These are phyloP conservation scores for Penicillium canariense DNA, from an alignment of 495 filamentous ascomycete genomes.

Conservation along the genomic window DNA sequence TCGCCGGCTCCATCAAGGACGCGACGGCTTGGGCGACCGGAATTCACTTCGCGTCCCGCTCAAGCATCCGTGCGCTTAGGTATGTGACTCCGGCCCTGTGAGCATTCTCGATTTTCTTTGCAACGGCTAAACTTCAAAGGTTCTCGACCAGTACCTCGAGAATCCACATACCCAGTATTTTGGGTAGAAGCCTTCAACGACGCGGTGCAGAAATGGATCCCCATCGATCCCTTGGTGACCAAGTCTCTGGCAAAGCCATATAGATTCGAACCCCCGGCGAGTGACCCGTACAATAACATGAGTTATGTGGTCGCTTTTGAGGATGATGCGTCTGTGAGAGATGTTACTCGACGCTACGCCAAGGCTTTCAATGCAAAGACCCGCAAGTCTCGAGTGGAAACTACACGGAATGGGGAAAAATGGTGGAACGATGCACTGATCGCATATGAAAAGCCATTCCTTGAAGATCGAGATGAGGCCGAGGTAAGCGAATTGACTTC, in stretches of 20 bases:
- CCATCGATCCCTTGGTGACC: slow-evolving; percentile 83
- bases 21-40: slow-evolving; percentile 45
- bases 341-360: slow-evolving; percentile 78
- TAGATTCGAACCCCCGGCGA: slow-evolving; percentile 77
- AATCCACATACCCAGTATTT: slow-evolving; percentile 74
- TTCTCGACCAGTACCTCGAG: slow-evolving; percentile 21
- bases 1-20: slow-evolving; percentile 21
- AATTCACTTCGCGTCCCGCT: slow-evolving; percentile 29
- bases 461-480: slow-evolving; percentile 70
- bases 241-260: slow-evolving; percentile 68
- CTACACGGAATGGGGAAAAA: slow-evolving; percentile 57
- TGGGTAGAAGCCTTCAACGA: slow-evolving; percentile 92
- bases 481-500: slow-evolving; percentile 73
- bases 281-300: slow-evolving; percentile 68
- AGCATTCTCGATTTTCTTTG: neutral
- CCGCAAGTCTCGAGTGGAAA: slow-evolving; percentile 70
- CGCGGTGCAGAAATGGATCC: slow-evolving; percentile 84
- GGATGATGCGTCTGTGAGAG: slow-evolving; percentile 66
- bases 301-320: slow-evolving; percentile 87
- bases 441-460: slow-evolving; percentile 55
- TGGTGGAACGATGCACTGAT: slow-evolving; percentile 71
- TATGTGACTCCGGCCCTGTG: no score
- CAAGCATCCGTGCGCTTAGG: slow-evolving; percentile 11
- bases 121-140: slow-evolving; percentile 12
- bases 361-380: slow-evolving; percentile 89